These are phyloP conservation scores for Mollisia scopiformis DNA, from an alignment of 2,329 filamentous ascomycete genomes.

Conservation along the genomic window DNA sequence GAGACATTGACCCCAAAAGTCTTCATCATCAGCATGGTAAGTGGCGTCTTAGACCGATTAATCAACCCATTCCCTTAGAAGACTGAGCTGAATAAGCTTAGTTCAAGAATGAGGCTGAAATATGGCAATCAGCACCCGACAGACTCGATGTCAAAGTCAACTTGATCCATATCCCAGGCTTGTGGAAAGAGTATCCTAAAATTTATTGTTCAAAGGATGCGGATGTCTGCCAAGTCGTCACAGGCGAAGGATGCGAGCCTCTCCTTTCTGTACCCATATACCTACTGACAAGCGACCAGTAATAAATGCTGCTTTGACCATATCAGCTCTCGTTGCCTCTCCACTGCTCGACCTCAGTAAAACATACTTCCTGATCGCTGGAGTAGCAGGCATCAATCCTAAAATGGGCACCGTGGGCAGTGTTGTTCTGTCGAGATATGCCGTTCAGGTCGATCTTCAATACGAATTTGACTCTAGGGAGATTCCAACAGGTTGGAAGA, in stretches of 20 bases:
- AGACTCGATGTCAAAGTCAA: background rate
- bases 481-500: constrained; percentile 62
- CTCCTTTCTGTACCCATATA: background rate
- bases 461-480: constrained; percentile 74
- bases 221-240: constrained; percentile 8
- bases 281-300: constrained; percentile 43
- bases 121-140: background rate
- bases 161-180: constrained; percentile 5
- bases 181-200: constrained; percentile 4
- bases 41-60: background rate
- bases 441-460: constrained; percentile 73
- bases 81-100: background rate
- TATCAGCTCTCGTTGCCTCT: constrained; percentile 63
- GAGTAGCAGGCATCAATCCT: constrained; percentile 74
- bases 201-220: background rate
- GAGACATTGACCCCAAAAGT: background rate
- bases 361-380: constrained; percentile 72
- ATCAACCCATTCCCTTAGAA: too few species aligned
- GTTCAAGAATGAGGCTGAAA: constrained; percentile 3
- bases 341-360: constrained; percentile 61
- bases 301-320: constrained; percentile 71
- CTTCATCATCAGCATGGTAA: background rate
- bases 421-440: constrained; percentile 67
- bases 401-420: constrained; percentile 65
- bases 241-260: constrained; percentile 5